Evolutionary conservation across 192 early-diverging fungal species (phyloP).

Genomic region (Podila horticola): DNA sequence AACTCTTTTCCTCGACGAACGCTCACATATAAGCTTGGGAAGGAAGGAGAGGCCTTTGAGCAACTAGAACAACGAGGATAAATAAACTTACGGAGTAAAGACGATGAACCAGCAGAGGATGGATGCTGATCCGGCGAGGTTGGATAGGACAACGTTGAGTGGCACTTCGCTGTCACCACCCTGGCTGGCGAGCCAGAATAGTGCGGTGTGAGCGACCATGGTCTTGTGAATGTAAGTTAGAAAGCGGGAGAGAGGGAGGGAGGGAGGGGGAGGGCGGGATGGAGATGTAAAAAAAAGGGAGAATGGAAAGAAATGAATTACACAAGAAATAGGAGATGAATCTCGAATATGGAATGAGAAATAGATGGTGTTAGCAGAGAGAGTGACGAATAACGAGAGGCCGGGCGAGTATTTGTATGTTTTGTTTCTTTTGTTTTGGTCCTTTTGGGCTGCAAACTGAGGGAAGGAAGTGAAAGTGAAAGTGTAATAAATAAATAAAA

Average conservation of each 20-base stretch:
- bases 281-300: not conserved
- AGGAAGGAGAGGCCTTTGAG: not conserved
- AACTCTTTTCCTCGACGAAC: not conserved
- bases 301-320: not conserved
- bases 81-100: constrained; percentile 74
- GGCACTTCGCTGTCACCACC: constrained; percentile 11
- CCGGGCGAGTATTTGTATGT: no score
- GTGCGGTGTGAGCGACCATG: constrained; percentile 38
- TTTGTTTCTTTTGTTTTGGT: no score
- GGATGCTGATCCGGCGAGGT: constrained; percentile 71
- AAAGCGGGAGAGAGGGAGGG: no score
- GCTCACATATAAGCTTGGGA: no score
- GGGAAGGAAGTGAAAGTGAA: no score
- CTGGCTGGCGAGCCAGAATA: constrained; percentile 50
- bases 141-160: constrained; percentile 56
- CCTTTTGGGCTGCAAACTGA: no score
- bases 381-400: no score
- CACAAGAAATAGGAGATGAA: no score
- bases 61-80: not conserved
- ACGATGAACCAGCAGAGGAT: constrained; percentile 85
- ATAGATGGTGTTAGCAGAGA: no score
- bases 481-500: not conserved
- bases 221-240: not conserved
- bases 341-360: no score
- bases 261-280: not conserved